These are phyloP conservation scores for Fusarium goolgardi DNA, from an alignment of 2,329 filamentous ascomycete species.

Conservation along the genomic window DNA sequence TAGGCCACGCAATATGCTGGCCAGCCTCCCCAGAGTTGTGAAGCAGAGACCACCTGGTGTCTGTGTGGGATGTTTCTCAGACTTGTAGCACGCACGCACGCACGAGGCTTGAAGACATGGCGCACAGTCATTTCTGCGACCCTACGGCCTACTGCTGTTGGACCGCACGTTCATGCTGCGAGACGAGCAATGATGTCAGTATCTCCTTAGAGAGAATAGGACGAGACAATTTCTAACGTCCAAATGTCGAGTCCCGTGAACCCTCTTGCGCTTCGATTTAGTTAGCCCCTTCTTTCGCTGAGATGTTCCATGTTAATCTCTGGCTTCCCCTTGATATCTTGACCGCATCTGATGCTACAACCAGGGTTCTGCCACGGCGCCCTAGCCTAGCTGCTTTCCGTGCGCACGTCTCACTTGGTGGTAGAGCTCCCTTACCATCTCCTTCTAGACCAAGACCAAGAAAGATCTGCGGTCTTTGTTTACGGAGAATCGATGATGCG, in stretches of 20 bases:
- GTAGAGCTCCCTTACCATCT: constrained; percentile 21
- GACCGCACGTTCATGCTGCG: constrained; percentile 25
- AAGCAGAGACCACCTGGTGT: constrained; percentile 39
- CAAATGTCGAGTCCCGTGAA: constrained; percentile 26
- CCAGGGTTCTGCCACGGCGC: constrained; percentile 34
- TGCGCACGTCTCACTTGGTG: constrained; percentile 46
- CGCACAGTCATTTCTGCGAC: constrained; percentile 38
- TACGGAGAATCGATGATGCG: constrained; percentile 35
- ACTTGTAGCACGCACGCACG: constrained; percentile 32
- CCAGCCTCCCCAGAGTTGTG: constrained; percentile 39
- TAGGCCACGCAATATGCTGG: constrained; percentile 41
- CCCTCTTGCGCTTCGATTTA: background rate
- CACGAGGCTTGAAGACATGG: constrained; percentile 36
- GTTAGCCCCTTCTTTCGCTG: constrained; percentile 15
- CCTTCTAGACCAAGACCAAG: constrained; percentile 18
- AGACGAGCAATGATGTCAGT: constrained; percentile 40
- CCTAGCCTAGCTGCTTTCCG: constrained; percentile 41
- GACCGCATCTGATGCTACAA: constrained; percentile 41
- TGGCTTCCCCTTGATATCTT: constrained; percentile 38
- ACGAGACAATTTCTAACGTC: constrained; percentile 37
- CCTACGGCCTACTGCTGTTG: constrained; percentile 13
- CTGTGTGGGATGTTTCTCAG: constrained; percentile 35
- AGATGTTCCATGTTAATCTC: constrained; percentile 35
- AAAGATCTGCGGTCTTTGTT: constrained; percentile 40
- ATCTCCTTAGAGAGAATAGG: constrained; percentile 34